Evolutionary conservation across 352 stramenopile species (phyloP).

Genomic region (Phytophthora citrophthora): DNA sequence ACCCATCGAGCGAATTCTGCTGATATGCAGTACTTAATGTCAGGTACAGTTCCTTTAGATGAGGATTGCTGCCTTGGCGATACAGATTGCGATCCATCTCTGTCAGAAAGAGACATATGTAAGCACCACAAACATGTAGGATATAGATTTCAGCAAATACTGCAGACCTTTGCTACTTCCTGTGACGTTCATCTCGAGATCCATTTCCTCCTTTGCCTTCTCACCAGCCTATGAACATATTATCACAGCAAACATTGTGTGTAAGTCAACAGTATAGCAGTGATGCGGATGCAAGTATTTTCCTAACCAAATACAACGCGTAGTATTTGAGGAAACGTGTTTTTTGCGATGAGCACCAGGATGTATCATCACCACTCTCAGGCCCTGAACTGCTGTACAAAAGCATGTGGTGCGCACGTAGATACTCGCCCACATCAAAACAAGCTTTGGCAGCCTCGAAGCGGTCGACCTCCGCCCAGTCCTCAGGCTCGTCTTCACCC

Average conservation of each 20-base stretch:
- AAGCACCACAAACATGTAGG: background rate
- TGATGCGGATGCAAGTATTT: background rate
- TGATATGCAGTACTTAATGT: constrained; percentile 58
- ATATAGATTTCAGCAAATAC: no score
- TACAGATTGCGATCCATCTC: constrained; percentile 43
- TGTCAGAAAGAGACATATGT: constrained; percentile 14
- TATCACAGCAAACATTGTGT: background rate
- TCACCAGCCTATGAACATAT: constrained; percentile 60
- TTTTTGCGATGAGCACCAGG: constrained; percentile 30
- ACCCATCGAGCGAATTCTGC: constrained; percentile 65
- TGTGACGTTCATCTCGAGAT: constrained; percentile 73
- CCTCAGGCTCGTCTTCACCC: constrained; percentile 12
- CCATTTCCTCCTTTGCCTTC: constrained; percentile 82
- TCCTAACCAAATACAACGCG: constrained; percentile 69
- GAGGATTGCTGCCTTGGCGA: constrained; percentile 63
- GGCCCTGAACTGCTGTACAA: background rate
- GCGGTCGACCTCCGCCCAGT: constrained; percentile 40
- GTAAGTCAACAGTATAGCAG: background rate
- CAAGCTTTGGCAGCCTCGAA: constrained; percentile 73
- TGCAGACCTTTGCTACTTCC: constrained; percentile 40
- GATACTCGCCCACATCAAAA: constrained; percentile 78
- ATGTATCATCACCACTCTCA: background rate
- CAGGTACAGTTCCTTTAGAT: constrained; percentile 76
- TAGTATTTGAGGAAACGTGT: constrained; percentile 82
- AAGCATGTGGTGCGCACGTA: constrained; percentile 76